phyloP scores from a whole-genome alignment of 768 basidiomycete genomes.

The Jaapia argillacea region DNA sequence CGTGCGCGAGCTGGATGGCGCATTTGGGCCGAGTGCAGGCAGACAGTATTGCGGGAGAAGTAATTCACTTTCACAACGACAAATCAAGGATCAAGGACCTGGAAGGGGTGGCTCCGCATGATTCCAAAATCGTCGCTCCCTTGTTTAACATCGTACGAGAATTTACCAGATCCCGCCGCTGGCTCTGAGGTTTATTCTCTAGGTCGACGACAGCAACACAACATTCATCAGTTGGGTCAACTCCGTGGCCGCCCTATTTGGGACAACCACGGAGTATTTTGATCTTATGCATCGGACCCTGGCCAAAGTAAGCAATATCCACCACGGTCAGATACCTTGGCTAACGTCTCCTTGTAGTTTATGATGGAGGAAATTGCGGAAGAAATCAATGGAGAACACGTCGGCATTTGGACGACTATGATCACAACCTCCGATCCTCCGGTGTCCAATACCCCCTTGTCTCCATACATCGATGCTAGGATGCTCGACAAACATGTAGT shows the following conservation, averaged over 20 bases:
- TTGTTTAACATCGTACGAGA: slow-evolving; percentile 66
- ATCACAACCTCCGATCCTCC: slow-evolving; percentile 61
- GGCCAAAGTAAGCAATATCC: slow-evolving; percentile 41
- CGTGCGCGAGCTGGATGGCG: slow-evolving; percentile 69
- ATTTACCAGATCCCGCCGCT: background rate
- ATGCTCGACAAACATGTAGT: slow-evolving; percentile 60
- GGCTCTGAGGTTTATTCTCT: background rate
- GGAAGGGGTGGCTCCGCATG: slow-evolving; percentile 46
- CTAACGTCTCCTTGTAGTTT: slow-evolving; percentile 29
- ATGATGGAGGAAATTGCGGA: slow-evolving; percentile 62
- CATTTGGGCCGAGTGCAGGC: slow-evolving; percentile 54
- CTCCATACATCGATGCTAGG: slow-evolving; percentile 49
- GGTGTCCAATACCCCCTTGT: slow-evolving; percentile 59
- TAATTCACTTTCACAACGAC: slow-evolving; percentile 58
- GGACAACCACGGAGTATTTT: slow-evolving; percentile 74
- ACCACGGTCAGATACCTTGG: background rate
- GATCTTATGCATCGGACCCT: slow-evolving; percentile 55
- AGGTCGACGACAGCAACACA: slow-evolving; percentile 72
- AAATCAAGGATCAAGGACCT: slow-evolving; percentile 59
- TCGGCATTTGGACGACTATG: slow-evolving; percentile 77
- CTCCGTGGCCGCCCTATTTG: slow-evolving; percentile 60
- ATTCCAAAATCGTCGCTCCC: slow-evolving; percentile 54
- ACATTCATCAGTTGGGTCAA: slow-evolving; percentile 60
- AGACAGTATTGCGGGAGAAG: slow-evolving; percentile 53
- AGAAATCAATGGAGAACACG: slow-evolving; percentile 80